phyloP scores from a whole-genome alignment of 208 protist species.

The Histomonas meleagridis region DNA sequence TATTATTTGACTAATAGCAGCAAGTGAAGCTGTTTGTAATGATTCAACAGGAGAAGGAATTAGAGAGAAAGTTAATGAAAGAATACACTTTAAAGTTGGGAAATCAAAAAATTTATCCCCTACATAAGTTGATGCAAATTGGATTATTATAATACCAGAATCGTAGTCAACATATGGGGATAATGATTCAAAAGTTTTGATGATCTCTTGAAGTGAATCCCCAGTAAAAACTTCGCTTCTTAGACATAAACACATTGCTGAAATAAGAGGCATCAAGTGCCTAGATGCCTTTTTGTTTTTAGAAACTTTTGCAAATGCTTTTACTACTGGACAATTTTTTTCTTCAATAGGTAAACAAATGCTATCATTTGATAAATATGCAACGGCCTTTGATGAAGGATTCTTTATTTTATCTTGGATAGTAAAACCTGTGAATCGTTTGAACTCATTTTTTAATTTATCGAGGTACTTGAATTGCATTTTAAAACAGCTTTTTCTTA shows the following conservation, averaged over 20 bases:
- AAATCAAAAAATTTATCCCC: neutral
- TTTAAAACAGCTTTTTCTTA: too few relatives aligned
- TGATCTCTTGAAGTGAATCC: neutral
- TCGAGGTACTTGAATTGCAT: neutral
- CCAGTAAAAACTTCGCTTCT: neutral
- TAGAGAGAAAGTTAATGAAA: neutral
- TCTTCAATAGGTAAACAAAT: neutral
- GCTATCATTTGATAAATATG: neutral
- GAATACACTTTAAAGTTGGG: neutral
- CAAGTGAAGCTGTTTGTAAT: neutral
- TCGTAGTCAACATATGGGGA: neutral
- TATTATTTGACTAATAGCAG: neutral
- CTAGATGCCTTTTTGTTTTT: neutral
- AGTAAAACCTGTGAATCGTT: neutral
- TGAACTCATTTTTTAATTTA: neutral
- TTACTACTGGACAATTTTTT: neutral
- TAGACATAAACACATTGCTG: neutral
- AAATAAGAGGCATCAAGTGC: neutral
- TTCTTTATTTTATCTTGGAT: neutral
- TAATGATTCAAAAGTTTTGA: neutral
- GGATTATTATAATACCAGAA: neutral
- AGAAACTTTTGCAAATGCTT: neutral
- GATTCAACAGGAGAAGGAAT: neutral
- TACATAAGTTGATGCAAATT: neutral
- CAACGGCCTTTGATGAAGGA: neutral